Conservation (phyloP, 768 basidiomycete species). For the Leccinum disarticulatum region DNA sequence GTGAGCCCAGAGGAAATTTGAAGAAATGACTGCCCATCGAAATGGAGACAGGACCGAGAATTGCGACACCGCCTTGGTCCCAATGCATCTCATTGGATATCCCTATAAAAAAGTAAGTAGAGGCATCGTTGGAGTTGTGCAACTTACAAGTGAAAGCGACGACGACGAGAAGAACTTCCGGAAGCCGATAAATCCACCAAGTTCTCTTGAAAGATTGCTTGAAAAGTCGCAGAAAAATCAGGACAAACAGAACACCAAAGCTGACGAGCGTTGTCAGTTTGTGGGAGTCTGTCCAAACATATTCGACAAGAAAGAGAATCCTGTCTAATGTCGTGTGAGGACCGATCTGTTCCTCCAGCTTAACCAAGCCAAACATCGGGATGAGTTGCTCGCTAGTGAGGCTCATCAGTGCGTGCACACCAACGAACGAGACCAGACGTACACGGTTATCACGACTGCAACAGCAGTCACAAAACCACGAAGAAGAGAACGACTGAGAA, state of each 20-base stretch:
- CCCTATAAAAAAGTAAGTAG: conserved; percentile 41
- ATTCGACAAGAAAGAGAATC: conserved; percentile 66
- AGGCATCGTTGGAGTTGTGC: not conserved
- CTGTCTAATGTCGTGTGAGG: conserved; percentile 77
- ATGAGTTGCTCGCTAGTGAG: conserved; percentile 71
- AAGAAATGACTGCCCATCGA: conserved; percentile 62
- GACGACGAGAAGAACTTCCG: conserved; percentile 89
- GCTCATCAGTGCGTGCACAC: conserved; percentile 1
- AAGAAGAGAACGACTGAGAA: conserved; percentile 83
- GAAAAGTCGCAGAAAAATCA: conserved; percentile 60
- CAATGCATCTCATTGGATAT: conserved; percentile 68
- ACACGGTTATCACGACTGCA: conserved; percentile 85
- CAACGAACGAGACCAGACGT: conserved; percentile 26
- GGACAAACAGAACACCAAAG: conserved; percentile 61
- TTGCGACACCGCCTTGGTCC: conserved; percentile 77
- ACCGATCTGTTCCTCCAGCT: conserved; percentile 51
- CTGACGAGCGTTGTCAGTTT: conserved; percentile 70
- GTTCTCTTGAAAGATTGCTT: conserved; percentile 59
- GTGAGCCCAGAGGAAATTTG: conserved; percentile 65
- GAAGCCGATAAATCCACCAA: conserved; percentile 76
- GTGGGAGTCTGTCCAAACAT: conserved; percentile 58
- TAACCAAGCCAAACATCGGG: conserved; percentile 82
- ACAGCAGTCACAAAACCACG: conserved; percentile 87
- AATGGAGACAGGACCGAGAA: conserved; percentile 77
- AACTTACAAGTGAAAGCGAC: conserved; percentile 75